Percentiles rank a stretch among this genome's conserved stretches.
Evolutionary conservation across 2,329 filamentous ascomycete genomes (phyloP).

Genomic region (Verticillium zaregamsianum): DNA sequence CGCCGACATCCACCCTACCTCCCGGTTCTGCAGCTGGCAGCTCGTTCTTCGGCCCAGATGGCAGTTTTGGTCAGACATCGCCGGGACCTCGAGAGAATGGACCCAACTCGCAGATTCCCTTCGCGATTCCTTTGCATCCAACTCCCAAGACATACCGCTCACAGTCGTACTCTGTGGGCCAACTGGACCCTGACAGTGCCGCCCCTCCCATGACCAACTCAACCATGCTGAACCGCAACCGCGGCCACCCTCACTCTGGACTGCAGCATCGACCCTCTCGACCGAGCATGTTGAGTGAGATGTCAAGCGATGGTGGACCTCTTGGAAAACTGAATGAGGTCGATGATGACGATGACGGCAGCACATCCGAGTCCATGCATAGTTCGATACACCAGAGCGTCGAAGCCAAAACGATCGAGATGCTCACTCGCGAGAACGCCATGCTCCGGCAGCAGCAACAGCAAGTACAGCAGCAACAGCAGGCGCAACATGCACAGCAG

Average conservation of each 20-base stretch:
- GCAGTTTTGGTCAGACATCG: constrained; percentile 42
- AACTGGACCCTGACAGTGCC: constrained; percentile 67
- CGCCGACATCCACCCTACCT: constrained; percentile 61
- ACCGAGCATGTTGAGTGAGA: constrained; percentile 71
- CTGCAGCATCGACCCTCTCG: constrained; percentile 79
- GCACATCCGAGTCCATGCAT: constrained; percentile 51
- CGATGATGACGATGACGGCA: constrained; percentile 60
- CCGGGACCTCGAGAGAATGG: constrained; percentile 47
- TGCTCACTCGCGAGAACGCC: constrained; percentile 58
- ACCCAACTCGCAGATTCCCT: constrained; percentile 68
- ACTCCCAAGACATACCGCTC: constrained; percentile 92
- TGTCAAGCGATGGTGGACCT: constrained; percentile 59
- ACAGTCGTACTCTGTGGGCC: constrained; percentile 93
- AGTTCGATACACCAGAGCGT: constrained; percentile 49
- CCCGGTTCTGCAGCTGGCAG: constrained; percentile 32
- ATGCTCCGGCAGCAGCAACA: constrained; percentile 53
- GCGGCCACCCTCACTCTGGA: constrained; percentile 53
- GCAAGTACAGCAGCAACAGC: not conserved
- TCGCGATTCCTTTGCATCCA: constrained; percentile 82
- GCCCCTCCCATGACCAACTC: constrained; percentile 39
- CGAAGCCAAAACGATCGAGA: constrained; percentile 60
- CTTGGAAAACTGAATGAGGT: constrained; percentile 68
- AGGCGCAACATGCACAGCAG: constrained; percentile 1
- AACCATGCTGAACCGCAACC: constrained; percentile 47
- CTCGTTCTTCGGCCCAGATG: constrained; percentile 47